A percentile compares a stretch with the other conserved stretches of the same genome.
Conservation (phyloP, 305 asterid species). For the Withania somnifera region DNA sequence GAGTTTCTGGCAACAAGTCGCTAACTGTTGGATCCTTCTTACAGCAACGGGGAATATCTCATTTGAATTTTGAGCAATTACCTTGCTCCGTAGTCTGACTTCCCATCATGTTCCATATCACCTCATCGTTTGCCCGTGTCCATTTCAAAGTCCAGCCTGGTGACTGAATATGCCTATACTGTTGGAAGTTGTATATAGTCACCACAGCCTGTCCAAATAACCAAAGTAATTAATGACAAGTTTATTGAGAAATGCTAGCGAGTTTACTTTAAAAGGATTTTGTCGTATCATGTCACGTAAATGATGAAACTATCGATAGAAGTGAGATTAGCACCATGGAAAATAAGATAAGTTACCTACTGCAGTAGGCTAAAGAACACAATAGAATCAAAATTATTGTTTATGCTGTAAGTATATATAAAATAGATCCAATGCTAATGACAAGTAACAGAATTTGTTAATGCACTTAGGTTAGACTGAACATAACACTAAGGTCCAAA, state of each 20-base stretch:
- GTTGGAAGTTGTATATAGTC: conserved; percentile 58
- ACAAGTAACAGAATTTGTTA: no score
- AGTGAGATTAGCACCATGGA: no score
- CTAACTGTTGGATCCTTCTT: conserved; percentile 48
- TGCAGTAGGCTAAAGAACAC: no score
- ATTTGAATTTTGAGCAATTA: conserved; percentile 45
- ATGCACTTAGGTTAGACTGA: no score
- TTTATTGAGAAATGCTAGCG: neutral
- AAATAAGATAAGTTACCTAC: no score
- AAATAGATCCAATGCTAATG: no score
- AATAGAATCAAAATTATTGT: no score
- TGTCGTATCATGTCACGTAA: no score
- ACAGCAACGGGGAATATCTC: conserved; percentile 43
- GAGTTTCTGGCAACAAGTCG: conserved; percentile 43
- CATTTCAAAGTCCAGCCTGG: conserved; percentile 62
- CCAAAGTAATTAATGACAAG: neutral
- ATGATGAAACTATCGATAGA: no score
- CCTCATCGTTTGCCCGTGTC: conserved; percentile 61
- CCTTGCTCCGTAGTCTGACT: conserved; percentile 53
- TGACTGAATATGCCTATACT: conserved; percentile 53
- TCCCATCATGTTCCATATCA: conserved; percentile 57
- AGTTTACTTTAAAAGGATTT: no score
- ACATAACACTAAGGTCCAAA: no score
- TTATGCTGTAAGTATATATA: no score
- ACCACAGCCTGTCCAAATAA: conserved; percentile 36